Evolutionary conservation across 2,329 filamentous ascomycete species (phyloP).

Genomic region (Pestalotiopsis sp.): DNA sequence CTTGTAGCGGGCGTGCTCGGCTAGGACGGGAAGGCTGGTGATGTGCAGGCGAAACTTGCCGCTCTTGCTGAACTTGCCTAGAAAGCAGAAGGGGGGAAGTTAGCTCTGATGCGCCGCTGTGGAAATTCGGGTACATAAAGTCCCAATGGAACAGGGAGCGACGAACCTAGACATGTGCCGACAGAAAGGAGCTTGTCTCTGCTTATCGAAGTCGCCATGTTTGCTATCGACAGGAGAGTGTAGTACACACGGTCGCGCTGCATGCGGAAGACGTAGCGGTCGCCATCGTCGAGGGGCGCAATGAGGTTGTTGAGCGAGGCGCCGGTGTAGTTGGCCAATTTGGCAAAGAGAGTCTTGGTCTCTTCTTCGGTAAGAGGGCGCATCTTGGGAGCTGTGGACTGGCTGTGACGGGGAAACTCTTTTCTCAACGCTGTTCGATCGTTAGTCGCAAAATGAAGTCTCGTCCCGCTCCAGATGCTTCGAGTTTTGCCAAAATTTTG

Average conservation of each 20-base stretch:
- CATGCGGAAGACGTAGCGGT: conserved; percentile 85
- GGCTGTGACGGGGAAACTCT: neutral
- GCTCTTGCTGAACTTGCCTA: conserved; percentile 93
- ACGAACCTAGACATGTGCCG: conserved; percentile 77
- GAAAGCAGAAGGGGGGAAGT: neutral
- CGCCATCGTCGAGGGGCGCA: conserved; percentile 68
- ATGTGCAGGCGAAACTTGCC: conserved; percentile 95
- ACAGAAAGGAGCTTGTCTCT: conserved; percentile 82
- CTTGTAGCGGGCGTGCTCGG: conserved; percentile 92
- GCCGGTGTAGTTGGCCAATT: conserved; percentile 93
- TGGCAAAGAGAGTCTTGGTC: conserved; percentile 82
- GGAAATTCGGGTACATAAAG: neutral
- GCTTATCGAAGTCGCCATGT: conserved; percentile 84
- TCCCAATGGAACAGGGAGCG: neutral
- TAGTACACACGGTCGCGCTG: conserved; percentile 70
- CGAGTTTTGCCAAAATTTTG: conserved; percentile 16
- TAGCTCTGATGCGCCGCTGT: conserved; percentile 1
- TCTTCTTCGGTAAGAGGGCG: conserved; percentile 22
- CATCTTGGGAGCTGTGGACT: conserved; percentile 10
- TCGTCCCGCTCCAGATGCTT: conserved; percentile 10
- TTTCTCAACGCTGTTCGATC: neutral
- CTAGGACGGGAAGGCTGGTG: conserved; percentile 83
- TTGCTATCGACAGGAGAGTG: conserved; percentile 85
- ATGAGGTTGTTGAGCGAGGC: conserved; percentile 85
- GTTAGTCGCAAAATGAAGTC: conserved; percentile 1